Evolutionary conservation across 345 rosid genomes (phyloP), one percentile per base, ranked within the genome.

Genomic region (Erucastrum elatum): DNA sequence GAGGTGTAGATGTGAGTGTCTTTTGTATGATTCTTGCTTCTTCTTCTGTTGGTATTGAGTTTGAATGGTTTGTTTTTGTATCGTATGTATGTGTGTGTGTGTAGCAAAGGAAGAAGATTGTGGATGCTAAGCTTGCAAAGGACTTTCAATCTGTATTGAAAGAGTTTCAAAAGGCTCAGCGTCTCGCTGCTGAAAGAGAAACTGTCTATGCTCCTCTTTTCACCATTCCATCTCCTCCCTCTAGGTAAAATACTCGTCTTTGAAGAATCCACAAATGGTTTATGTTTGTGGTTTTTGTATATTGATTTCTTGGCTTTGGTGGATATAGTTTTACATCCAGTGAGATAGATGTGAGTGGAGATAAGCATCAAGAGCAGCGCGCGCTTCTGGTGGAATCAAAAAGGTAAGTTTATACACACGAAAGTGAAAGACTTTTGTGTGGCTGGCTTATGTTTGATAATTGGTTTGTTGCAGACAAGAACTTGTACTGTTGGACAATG

Each of bases 181-280:
- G 94, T 86, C 90, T 95, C n/a, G 92, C 99, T 17, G 96, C 98
- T 51, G 97, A 91, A 86, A 88, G 97, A 77, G 99, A 96, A 90
- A 96, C 91, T 1, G 89, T 96, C 1, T 95, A 93, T 66, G 80
- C 98, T 80, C 97, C 98, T 41, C 94, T 88, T 64, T 86, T 88
- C 80, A 89, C 91, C 46, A 93, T 85, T 80, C 83, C 92, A 58
- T 83, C 76, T 75, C 86, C 83, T 85, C 87, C 91, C 46, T 87
- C 91, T 9, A 89, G 90, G 97, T 94, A 66, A 75, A 33, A 0
- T 30, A 30, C 78, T 25, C 67, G 4, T 53, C 60, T 56, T 4
- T 58, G 31, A 10, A 41, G 3, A 25, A 25, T 25, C 31, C 13
- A 58, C 21, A 9, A 9, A 4, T 65, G 16, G 29, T 13, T 33